These are phyloP conservation scores for Margaritispora aquatica DNA, from an alignment of 495 filamentous ascomycete genomes.

Conservation along the genomic window DNA sequence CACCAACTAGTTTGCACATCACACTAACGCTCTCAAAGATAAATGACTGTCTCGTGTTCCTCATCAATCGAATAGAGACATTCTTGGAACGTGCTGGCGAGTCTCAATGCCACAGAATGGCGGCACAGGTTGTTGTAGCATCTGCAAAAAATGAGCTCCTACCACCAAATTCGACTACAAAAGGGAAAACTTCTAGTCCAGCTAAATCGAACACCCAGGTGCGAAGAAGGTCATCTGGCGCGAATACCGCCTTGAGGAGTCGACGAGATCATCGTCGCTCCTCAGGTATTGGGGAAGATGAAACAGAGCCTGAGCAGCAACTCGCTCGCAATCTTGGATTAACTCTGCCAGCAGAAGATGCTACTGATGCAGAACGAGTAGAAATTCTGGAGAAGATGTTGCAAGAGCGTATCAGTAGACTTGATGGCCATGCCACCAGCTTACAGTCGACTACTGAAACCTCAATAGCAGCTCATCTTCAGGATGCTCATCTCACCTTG, in stretches of 20 bases:
- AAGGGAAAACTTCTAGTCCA: slow-evolving; percentile 9
- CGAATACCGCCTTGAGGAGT: slow-evolving; percentile 4
- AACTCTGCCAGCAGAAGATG: slow-evolving; percentile 19
- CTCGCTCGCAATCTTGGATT: slow-evolving; percentile 21
- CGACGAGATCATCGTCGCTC: slow-evolving; percentile 24
- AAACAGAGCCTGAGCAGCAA: slow-evolving; percentile 22
- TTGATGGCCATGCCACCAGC: slow-evolving; percentile 28
- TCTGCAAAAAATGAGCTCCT: slow-evolving; percentile 18
- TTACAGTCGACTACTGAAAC: slow-evolving; percentile 35
- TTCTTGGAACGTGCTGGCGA: slow-evolving; percentile 18
- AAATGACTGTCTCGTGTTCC: slow-evolving; percentile 19
- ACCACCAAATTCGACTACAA: neutral
- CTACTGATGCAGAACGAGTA: slow-evolving; percentile 8
- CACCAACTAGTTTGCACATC: neutral
- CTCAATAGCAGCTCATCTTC: slow-evolving; percentile 29
- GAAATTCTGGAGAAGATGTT: slow-evolving; percentile 22
- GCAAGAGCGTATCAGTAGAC: slow-evolving; percentile 28
- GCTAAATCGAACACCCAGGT: slow-evolving; percentile 7
- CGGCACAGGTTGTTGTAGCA: slow-evolving; percentile 9
- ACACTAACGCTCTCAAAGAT: slow-evolving; percentile 12
- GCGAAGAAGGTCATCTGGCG: slow-evolving; percentile 15
- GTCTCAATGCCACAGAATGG: slow-evolving; percentile 20
- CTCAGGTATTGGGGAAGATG: slow-evolving; percentile 20
- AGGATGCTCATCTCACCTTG: slow-evolving; percentile 33
- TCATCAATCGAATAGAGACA: slow-evolving; percentile 13